Conservation (phyloP, 2,329 filamentous ascomycete genomes). For the Talaromyces sp. region DNA sequence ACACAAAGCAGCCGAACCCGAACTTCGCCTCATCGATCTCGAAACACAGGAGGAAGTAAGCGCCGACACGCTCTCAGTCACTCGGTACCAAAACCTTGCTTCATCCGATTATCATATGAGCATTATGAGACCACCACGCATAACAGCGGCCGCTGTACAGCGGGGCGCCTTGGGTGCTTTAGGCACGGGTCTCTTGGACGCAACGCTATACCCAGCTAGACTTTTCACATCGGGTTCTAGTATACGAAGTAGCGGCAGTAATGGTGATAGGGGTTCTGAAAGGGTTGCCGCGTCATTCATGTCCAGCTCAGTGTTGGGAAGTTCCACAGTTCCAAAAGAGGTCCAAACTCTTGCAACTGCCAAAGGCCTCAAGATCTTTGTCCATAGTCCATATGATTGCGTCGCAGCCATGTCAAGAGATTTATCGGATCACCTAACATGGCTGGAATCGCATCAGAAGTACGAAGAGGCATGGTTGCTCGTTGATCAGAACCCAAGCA, state of each 20-base stretch:
- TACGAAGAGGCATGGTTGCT: conserved; percentile 88
- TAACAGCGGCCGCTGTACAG: conserved; percentile 61
- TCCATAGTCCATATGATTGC: conserved; percentile 95
- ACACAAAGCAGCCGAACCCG: conserved; percentile 77
- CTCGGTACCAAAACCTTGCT: conserved; percentile 78
- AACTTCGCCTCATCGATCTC: conserved; percentile 87
- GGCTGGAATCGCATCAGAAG: conserved; percentile 76
- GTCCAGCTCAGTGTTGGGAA: conserved; percentile 51
- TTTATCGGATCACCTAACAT: conserved; percentile 76
- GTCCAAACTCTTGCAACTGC: conserved; percentile 50
- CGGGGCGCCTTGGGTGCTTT: conserved; percentile 74
- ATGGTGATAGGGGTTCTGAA: conserved; percentile 57
- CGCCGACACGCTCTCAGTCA: conserved; percentile 80
- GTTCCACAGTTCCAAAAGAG: conserved; percentile 36
- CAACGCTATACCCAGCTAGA: conserved; percentile 78
- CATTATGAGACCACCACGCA: conserved; percentile 72
- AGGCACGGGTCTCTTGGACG: conserved; percentile 78
- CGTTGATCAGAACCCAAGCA: conserved; percentile 80
- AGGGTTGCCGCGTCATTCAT: conserved; percentile 50
- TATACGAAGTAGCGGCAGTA: conserved; percentile 56
- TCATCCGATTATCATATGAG: conserved; percentile 90
- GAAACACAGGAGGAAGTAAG: conserved; percentile 78
- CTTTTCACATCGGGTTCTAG: conserved; percentile 86
- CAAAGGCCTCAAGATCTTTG: conserved; percentile 75
- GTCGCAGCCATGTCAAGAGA: conserved; percentile 88